Evolutionary conservation across 164 flowering plant species (phyloP), one percentile per base, ranked within the genome.

Genomic region (Umbellularia californica): DNA sequence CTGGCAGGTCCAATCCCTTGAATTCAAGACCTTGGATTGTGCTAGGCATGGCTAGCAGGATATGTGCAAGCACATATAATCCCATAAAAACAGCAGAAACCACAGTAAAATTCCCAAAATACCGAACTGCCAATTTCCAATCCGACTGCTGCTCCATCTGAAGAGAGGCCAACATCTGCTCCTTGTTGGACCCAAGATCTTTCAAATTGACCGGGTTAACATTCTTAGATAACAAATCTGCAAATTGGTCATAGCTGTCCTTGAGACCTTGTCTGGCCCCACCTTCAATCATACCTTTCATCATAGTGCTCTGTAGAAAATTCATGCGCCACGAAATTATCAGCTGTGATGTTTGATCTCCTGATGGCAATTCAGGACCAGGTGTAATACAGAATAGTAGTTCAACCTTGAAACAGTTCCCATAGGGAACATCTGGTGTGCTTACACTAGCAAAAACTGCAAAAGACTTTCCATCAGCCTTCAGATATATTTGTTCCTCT

Each of bases 1-100:
- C 99, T 58, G 99, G 99, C 80, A 95, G 86, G 81, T 95, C 99
- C 52, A 95, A 87, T 66, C 99, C 99, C 62, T 81, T 83, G 86
- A 95, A 92, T 83, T 95, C 99, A 75, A 95, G 92, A 69, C 99
- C 99, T 79, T 93, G 97, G 75, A 88, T 79, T 24, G 88, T 75
- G 82, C 86, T 83, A 60, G 98, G 90, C 71, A 72, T 73, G 14
- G 89, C 80, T 23, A 95, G 74, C 83, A 86, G 83, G 47, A 95
- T 77, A 75, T 95, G 99, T 27, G 84, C 76, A 74, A 87, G 75
- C 72, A 89, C 88, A 85, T 90, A 93, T 17, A 95, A 60, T 50
- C 88, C 96, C 70, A 89, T 78, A 51, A 90, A 52, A 67, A 90
- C 24, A 24, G 96, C 88, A 24, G 93, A 92, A 60, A 87, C 50